Evolutionary conservation across 805 yeast genomes (phyloP), one percentile per base, ranked within the genome.

Genomic region (Candida stauntonica): DNA sequence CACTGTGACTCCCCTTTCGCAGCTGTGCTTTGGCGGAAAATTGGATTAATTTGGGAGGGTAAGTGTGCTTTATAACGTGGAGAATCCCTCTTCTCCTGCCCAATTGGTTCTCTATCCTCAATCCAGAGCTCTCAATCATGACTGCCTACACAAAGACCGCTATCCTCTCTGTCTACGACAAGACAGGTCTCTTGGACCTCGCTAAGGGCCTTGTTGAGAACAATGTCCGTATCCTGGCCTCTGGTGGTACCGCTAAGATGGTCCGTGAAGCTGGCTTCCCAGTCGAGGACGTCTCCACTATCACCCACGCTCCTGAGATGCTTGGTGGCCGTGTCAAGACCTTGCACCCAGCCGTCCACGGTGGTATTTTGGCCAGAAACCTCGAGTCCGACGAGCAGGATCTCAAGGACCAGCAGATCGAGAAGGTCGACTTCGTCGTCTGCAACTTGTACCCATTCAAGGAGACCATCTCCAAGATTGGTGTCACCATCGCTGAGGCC

Each of bases 301-400:
- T 93, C 62, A 93, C 99, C 26, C 96, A 93, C 60, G 98, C 98
- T 29, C 99, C 99, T 37, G 99, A 93, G 67, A 93, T 93, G 96
- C 74, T 93, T 52, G 96, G 97, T 47, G 99, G 99, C 49, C 79
- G 99, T 68, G 99, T 93, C 54, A 93, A 93, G 72, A 93, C 99
- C 44, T 73, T 93, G 55, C 99, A 93, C 63, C 99, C 99, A 29
- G 99, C 98, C 21, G 96, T 93, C 46, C 99, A 93, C 64, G 99
- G 96, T 55, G 95, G 95, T 60, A 93, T 93, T 57, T 75, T 93
- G 52, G 98, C 99, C 36, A 80, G 98, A 70, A 78, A 93, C 68
- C 75, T 87, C 62, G 95, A 85, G 54, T 72, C 84, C 48, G 99
- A 93, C 66, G 94, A 88, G 66, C 68, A 78, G 54, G 99, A 93